A percentile compares a stretch with the other conserved stretches of the same genome.
Conservation (phyloP, 73 alveolate species). For the Paramecium bursaria region DNA sequence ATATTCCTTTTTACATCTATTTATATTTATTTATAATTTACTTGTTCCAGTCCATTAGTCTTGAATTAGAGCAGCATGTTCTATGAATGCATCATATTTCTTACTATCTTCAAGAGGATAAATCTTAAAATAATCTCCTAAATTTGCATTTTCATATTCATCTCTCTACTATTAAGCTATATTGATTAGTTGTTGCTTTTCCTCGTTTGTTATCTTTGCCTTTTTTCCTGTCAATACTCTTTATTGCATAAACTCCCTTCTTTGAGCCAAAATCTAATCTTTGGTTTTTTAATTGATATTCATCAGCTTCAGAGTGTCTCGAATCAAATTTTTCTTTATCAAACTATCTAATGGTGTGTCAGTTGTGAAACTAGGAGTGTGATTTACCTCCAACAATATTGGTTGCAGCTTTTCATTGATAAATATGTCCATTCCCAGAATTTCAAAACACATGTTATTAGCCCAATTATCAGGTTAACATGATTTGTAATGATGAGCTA, state of each 20-base stretch:
- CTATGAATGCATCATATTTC: constrained; percentile 25
- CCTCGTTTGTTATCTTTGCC: constrained; percentile 41
- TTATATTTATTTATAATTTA: neutral
- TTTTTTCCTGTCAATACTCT: constrained; percentile 69
- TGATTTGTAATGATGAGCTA: constrained; percentile 75
- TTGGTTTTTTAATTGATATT: constrained; percentile 54
- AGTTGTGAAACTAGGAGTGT: constrained; percentile 68
- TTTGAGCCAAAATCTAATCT: constrained; percentile 45
- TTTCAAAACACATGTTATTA: constrained; percentile 73
- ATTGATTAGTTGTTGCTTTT: constrained; percentile 2
- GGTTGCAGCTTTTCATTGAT: constrained; percentile 65
- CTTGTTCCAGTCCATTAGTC: constrained; percentile 72
- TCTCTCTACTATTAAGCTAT: constrained; percentile 62
- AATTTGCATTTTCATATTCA: constrained; percentile 62
- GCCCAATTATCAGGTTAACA: constrained; percentile 78
- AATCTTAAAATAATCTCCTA: constrained; percentile 71
- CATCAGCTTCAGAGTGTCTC: constrained; percentile 67
- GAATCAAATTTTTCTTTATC: constrained; percentile 55
- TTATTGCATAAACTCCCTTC: constrained; percentile 57
- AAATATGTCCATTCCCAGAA: constrained; percentile 73
- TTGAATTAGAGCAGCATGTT: constrained; percentile 41
- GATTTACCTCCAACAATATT: constrained; percentile 66
- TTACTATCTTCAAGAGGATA: constrained; percentile 66
- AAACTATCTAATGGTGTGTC: constrained; percentile 68
- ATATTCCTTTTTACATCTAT: neutral